phyloP scores from a whole-genome alignment of 176 grass and related monocot genomes.

The Carex scoparia region DNA sequence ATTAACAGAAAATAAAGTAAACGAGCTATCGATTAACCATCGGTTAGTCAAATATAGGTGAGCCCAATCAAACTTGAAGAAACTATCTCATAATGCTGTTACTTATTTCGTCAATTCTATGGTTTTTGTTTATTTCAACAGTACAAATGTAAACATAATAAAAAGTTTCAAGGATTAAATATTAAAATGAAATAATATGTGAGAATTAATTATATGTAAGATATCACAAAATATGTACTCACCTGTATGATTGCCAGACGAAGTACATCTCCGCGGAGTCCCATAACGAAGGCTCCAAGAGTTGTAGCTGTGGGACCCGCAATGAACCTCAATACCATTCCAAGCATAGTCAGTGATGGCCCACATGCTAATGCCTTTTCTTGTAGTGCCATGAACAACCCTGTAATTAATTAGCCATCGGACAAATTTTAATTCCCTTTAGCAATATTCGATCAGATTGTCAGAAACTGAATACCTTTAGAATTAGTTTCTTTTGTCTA shows the following conservation, averaged over 20 bases:
- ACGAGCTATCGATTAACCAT: neutral
- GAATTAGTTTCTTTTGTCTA: neutral
- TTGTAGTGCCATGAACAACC: constrained; percentile 67
- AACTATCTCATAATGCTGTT: neutral
- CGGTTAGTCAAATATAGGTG: neutral
- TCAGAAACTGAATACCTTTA: neutral
- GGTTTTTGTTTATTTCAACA: neutral
- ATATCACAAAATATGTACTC: neutral
- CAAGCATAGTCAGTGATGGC: constrained; percentile 35
- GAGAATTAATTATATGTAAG: neutral
- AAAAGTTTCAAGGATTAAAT: neutral
- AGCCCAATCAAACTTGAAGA: neutral
- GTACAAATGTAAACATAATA: neutral
- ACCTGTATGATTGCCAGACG: constrained; percentile 73
- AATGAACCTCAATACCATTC: constrained; percentile 54
- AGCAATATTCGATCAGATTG: neutral
- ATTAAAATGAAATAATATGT: neutral
- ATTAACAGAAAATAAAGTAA: neutral
- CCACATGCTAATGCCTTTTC: constrained; percentile 64
- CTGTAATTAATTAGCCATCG: constrained; percentile 12
- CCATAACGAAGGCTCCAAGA: constrained; percentile 34
- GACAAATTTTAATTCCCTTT: neutral
- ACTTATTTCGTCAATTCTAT: neutral
- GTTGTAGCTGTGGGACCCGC: constrained; percentile 45
- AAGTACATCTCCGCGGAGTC: constrained; percentile 51